Base-by-base conservation (phyloP, 1,284 basidiomycete genomes). In the Cryptococcus sp. region DNA sequence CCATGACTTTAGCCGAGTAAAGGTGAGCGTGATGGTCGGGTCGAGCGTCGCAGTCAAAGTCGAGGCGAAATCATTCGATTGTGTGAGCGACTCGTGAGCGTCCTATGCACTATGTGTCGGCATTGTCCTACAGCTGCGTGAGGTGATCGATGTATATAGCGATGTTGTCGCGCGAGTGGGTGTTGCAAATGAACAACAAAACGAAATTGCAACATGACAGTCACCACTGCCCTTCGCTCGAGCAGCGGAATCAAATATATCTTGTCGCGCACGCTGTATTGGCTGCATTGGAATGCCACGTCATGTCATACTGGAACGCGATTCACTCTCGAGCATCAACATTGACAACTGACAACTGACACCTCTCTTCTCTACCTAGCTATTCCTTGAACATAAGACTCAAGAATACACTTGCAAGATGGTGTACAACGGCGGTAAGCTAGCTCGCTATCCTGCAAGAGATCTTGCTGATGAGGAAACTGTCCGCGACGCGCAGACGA, bases 401-500 rank as follows among this genome's bases (percentile, higher is more conserved):
- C 19, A 15, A 15, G 8, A 4, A 22, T 30, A 13, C n/a, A 43
- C 35, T 15, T 17, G 8, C 64, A 70, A 50, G 13, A 77, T 77
- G 76, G 76, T 77, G 40, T 77, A 77, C 68, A 77, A 77, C 64
- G 76, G 76, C 68, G 75, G 75, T 74, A 52, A 45, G 72, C 13
- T 8, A 35, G 5, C 30, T 10, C 5, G 30, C 30, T 8, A 2
- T 2, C 8, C 13, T 13, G 30, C 7, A 2, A 35, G 30, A 35
- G 5, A 35, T 13, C 30, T 10, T 35, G 30, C 30, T 35, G 7
- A 35, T 8, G 30, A 35, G 30, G 30, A 35, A 2, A 13, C 30
- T 35, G 8, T 8, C 10, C 8, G 30, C 30, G 7, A 39, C 54
- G 50, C 38, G 0, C 59, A 79, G 78, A 79, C 63, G 77, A 79